Conservation (phyloP, 495 filamentous ascomycete species). For the Chaetomium tenue region DNA sequence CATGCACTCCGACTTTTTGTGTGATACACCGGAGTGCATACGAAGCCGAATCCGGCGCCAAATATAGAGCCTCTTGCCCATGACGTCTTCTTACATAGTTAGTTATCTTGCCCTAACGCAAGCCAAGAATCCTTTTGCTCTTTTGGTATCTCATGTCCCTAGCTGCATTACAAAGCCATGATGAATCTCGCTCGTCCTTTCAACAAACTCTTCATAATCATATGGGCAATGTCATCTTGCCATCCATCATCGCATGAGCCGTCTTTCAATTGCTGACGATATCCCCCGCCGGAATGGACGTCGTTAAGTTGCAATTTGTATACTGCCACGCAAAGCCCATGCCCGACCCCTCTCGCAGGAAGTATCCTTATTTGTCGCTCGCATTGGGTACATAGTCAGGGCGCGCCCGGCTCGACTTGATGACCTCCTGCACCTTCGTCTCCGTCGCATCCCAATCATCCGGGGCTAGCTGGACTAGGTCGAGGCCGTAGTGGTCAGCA, state of each 20-base stretch:
- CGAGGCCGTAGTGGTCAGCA: slow-evolving; percentile 62
- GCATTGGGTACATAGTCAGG: slow-evolving; percentile 53
- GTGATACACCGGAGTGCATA: slow-evolving; percentile 16
- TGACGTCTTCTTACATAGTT: neutral
- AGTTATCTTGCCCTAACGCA: neutral
- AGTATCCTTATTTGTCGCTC: slow-evolving; percentile 21
- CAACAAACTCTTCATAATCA: slow-evolving; percentile 19
- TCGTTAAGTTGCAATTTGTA: neutral
- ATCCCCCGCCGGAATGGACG: neutral
- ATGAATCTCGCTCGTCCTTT: slow-evolving; percentile 11
- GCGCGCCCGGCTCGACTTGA: slow-evolving; percentile 75
- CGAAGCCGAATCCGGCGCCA: slow-evolving; percentile 16
- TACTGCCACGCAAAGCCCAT: neutral
- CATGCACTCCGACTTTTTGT: slow-evolving; percentile 22
- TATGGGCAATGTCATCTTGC: slow-evolving; percentile 10
- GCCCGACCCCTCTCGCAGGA: neutral
- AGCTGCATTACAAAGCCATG: slow-evolving; percentile 24
- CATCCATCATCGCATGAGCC: slow-evolving; percentile 4
- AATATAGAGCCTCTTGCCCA: neutral
- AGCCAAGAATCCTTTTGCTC: slow-evolving; percentile 11
- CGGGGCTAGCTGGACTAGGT: slow-evolving; percentile 50
- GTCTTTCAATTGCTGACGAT: neutral
- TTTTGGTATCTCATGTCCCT: slow-evolving; percentile 26
- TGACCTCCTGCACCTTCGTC: slow-evolving; percentile 71
- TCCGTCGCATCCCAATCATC: slow-evolving; percentile 89